These are phyloP conservation scores for Fusarium goolgardi DNA, from an alignment of 2,329 filamentous ascomycete genomes.

Conservation along the genomic window DNA sequence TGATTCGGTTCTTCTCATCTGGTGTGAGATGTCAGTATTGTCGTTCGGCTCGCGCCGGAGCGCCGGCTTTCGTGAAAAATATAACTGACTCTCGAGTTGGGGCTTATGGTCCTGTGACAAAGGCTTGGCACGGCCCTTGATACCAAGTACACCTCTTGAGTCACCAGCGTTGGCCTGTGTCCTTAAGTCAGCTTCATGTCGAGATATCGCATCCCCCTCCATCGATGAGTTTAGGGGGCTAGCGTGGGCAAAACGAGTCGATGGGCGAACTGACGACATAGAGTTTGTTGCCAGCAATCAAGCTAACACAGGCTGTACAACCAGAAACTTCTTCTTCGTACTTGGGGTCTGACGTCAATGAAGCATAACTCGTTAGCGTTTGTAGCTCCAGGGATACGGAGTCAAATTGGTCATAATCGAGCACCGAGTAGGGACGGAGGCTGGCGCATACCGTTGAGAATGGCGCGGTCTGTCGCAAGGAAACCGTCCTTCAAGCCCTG, in stretches of 20 bases:
- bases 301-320: constrained; percentile 91
- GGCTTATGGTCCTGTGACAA: constrained; percentile 99
- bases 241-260: constrained; percentile 26
- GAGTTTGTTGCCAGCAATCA: constrained; percentile 92
- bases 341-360: constrained; percentile 76
- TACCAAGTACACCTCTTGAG: constrained; percentile 92
- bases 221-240: constrained; percentile 25
- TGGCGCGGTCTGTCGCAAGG: constrained; percentile 93
- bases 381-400: constrained; percentile 2
- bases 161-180: constrained; percentile 93
- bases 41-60: constrained; percentile 32
- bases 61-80: constrained; percentile 6
- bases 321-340: constrained; percentile 99
- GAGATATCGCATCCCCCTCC: constrained; percentile 30
- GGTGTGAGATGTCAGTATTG: constrained; percentile 37
- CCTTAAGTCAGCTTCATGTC: constrained; percentile 32
- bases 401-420: neutral
- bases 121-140: constrained; percentile 97
- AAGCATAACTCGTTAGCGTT: constrained; percentile 33
- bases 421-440: constrained; percentile 18
- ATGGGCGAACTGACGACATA: constrained; percentile 79
- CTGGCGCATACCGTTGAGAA: constrained; percentile 81
- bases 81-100: constrained; percentile 87
- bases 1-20: constrained; percentile 97
- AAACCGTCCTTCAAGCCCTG: constrained; percentile 98